Evolutionary conservation across 164 flowering plant genomes (phyloP).

Genomic region (Hamamelis virginiana): DNA sequence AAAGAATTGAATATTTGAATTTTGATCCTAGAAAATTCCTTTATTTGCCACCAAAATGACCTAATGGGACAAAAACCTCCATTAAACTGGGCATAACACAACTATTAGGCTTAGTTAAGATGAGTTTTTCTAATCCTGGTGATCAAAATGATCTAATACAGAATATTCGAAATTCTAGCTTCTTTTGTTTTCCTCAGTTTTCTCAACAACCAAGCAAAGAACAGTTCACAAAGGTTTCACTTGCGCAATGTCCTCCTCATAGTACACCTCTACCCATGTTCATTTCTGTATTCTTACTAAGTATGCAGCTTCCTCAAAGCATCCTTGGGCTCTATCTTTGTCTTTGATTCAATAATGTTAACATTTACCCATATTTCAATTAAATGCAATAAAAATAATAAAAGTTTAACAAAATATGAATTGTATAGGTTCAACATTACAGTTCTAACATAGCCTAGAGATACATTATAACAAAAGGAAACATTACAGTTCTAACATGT

Average conservation of each 20-base stretch:
- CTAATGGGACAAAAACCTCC: no score
- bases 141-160: not conserved
- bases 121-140: not conserved
- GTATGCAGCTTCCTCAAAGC: not conserved
- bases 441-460: no score
- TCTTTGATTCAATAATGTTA: not conserved
- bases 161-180: not conserved
- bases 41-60: no score
- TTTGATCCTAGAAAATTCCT: no score
- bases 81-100: no score
- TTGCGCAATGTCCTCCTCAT: not conserved
- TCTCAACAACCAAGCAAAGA: not conserved
- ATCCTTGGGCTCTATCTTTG: not conserved
- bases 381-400: not conserved
- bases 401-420: no score
- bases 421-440: no score
- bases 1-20: no score
- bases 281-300: not conserved
- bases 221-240: not conserved
- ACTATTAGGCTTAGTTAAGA: no score
- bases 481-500: no score
- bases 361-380: not conserved
- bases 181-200: not conserved
- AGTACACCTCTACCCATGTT: not conserved
- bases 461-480: no score